Percentiles rank a stretch among this genome's conserved stretches.
phyloP scores from a whole-genome alignment of 1,284 basidiomycete species.

The Fomitiporia mediterranea region DNA sequence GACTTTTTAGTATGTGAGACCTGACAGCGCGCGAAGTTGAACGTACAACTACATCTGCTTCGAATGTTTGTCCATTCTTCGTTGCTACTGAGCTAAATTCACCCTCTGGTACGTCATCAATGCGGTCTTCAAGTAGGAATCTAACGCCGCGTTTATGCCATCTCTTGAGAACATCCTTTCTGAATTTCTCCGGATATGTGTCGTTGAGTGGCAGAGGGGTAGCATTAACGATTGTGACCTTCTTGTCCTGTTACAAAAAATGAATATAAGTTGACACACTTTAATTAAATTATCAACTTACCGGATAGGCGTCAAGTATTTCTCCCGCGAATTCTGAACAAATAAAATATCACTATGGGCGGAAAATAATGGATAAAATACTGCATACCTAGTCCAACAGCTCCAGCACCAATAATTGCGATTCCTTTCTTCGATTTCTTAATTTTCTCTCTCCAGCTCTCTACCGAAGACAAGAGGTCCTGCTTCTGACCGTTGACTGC shows the following conservation, averaged over 20 bases:
- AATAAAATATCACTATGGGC: slow-evolving; percentile 10
- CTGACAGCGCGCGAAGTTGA: background rate
- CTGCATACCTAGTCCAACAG: slow-evolving; percentile 56
- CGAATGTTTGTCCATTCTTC: slow-evolving; percentile 45
- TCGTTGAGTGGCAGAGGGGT: slow-evolving; percentile 48
- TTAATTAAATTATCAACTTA: slow-evolving; percentile 29
- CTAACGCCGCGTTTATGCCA: slow-evolving; percentile 42
- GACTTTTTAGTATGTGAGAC: slow-evolving; percentile 9
- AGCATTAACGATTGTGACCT: slow-evolving; percentile 61
- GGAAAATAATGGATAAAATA: slow-evolving; percentile 20
- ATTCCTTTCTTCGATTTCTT: slow-evolving; percentile 44
- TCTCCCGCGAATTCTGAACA: slow-evolving; percentile 52
- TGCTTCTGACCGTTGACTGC: background rate
- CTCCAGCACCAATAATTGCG: slow-evolving; percentile 57
- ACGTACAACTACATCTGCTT: slow-evolving; percentile 57
- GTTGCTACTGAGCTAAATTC: slow-evolving; percentile 41
- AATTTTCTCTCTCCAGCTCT: slow-evolving; percentile 42
- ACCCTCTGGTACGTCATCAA: slow-evolving; percentile 43
- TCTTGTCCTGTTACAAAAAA: slow-evolving; percentile 40
- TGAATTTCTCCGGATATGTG: slow-evolving; percentile 52
- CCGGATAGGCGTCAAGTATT: slow-evolving; percentile 49
- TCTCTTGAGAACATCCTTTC: slow-evolving; percentile 42
- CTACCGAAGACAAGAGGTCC: slow-evolving; percentile 37
- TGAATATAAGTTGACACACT: background rate
- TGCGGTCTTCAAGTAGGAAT: slow-evolving; percentile 49